phyloP scores from a whole-genome alignment of 2,329 filamentous ascomycete genomes.

The Cryphonectria radicalis region DNA sequence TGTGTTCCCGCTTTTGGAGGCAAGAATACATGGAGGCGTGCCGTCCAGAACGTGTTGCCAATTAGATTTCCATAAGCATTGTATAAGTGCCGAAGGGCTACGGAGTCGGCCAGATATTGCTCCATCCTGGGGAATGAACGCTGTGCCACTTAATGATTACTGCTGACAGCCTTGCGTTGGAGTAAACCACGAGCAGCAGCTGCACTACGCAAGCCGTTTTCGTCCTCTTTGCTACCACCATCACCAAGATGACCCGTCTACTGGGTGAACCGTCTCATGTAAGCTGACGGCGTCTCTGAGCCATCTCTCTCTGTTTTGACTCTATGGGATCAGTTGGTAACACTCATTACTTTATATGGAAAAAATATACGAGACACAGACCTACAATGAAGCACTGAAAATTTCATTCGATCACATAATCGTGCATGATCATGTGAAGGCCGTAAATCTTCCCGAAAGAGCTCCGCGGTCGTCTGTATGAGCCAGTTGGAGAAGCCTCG shows the following conservation, averaged over 20 bases:
- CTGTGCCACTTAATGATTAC: not conserved
- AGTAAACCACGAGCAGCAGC: not conserved
- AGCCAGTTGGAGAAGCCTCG: too few species aligned
- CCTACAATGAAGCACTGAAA: not conserved
- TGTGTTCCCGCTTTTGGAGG: not conserved
- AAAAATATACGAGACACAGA: not conserved
- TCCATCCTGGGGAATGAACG: not conserved
- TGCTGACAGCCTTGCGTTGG: not conserved
- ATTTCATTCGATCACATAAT: too few species aligned
- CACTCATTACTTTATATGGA: too few species aligned
- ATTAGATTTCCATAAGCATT: not conserved
- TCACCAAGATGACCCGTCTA: not conserved
- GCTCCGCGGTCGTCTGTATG: too few species aligned
- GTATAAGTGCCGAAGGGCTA: not conserved
- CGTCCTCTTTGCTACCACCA: not conserved
- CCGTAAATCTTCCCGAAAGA: too few species aligned
- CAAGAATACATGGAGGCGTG: not conserved
- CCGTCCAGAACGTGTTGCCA: not conserved
- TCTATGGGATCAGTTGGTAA: not conserved
- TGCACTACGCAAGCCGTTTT: not conserved
- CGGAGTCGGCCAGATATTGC: not conserved
- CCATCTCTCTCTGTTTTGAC: not conserved
- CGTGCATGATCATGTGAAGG: too few species aligned
- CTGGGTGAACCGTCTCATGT: not conserved
- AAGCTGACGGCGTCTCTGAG: not conserved